Conservation (phyloP, 805 yeast species). For the Pichia cephalocereana region DNA sequence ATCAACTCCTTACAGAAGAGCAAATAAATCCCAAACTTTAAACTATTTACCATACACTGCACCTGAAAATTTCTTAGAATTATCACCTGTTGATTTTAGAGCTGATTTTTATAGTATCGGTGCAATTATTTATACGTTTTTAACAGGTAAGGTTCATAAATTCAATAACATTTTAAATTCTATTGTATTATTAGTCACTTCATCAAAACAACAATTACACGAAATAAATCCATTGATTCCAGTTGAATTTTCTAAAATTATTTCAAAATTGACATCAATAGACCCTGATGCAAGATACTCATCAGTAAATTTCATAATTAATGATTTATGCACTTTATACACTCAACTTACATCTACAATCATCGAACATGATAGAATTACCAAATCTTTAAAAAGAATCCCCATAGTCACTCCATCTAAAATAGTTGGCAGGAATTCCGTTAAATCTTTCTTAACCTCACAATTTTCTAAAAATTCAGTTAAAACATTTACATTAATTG, state of each 20-base stretch:
- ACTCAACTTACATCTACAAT: constrained; percentile 14
- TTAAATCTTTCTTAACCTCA: constrained; percentile 17
- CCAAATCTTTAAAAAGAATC: not conserved
- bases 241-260: constrained; percentile 27
- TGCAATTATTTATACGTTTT: constrained; percentile 38
- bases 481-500: constrained; percentile 27
- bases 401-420: constrained; percentile 15
- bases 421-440: constrained; percentile 23
- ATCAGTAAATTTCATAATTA: constrained; percentile 26
- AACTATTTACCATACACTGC: constrained; percentile 38
- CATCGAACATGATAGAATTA: not conserved
- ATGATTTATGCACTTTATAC: constrained; percentile 27
- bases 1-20: constrained; percentile 31
- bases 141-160: constrained; percentile 35
- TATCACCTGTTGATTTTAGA: constrained; percentile 33
- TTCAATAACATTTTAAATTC: constrained; percentile 31
- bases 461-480: constrained; percentile 15
- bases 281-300: constrained; percentile 31
- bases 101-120: constrained; percentile 44
- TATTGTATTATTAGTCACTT: constrained; percentile 31
- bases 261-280: constrained; percentile 35
- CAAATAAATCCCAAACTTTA: constrained; percentile 30
- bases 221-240: constrained; percentile 24
- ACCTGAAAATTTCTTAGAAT: constrained; percentile 39
- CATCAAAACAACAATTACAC: constrained; percentile 34